Evolutionary conservation across 2,329 filamentous ascomycete genomes (phyloP), one percentile per base, ranked within the genome.

Genomic region (Trichophaea hybrida): DNA sequence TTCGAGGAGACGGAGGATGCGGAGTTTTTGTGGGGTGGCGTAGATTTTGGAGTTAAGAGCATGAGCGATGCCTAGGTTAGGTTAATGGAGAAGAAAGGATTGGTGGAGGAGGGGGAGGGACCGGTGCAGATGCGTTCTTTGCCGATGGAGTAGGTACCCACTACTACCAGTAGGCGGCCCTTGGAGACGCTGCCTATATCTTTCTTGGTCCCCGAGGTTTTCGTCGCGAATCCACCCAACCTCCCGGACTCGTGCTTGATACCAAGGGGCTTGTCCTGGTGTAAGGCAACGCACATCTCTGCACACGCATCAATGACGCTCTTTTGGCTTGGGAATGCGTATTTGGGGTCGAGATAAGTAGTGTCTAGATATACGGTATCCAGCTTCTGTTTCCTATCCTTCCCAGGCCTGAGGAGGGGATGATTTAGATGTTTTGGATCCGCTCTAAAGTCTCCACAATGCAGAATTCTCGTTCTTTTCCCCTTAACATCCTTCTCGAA

Each of bases 311-410:
- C 77, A 62, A 97, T 88, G 58, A 98, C 93, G 66, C 93, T 84
- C 59, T 85, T 78, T 70, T 98, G 93, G 2, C 81, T 84, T 0
- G 93, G 93, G 67, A 98, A 98, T 0, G 91, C 85, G 72, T 97
- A 98, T 64, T 90, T 89, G 0, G 93, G 93, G 64, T 93, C 95
- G 8, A 98, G 78, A 70, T 98, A 98, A 0, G 93, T 98, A 0
- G 93, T 98, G 70, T 98, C 93, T 6, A 98, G 81, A 70, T 98
- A 98, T 74, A 93, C 97, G 33, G 91, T 82, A 69, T 98, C 91
- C 58, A 98, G 89, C 68, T 84, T 88, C 70, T 97, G 93, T 70
- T 85, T 86, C 1, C 88, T 24, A 12, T 24, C 17, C 31, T 34
- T 31, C 12, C 24, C 24, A 0, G 93, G 88, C 64, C 82, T 82